phyloP scores from a whole-genome alignment of 164 flowering plant genomes.

The Litsea cubeba region DNA sequence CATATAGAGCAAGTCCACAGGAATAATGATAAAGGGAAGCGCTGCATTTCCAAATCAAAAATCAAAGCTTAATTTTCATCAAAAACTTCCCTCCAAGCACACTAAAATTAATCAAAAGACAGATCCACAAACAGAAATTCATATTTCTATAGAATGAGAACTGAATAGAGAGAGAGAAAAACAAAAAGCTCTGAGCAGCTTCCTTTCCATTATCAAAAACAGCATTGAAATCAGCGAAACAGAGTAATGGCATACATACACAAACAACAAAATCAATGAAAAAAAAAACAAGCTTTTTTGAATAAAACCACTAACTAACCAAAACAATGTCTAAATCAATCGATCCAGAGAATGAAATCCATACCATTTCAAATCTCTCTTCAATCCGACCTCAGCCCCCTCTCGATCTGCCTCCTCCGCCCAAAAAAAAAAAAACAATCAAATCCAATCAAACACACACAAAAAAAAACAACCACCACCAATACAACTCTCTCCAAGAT shows the following conservation, averaged over 20 bases:
- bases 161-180: background rate
- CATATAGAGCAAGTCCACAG: too few species aligned
- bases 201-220: background rate
- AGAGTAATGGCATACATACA: background rate
- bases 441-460: too few species aligned
- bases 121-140: background rate
- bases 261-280: too few species aligned
- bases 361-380: conserved; percentile 15
- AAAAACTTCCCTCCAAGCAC: background rate
- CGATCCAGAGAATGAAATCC: background rate
- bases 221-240: background rate
- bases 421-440: background rate
- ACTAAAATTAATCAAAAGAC: background rate
- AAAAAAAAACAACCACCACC: too few species aligned
- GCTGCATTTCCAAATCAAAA: too few species aligned
- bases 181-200: too few species aligned
- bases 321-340: background rate
- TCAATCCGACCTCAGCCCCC: conserved; percentile 7
- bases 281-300: too few species aligned
- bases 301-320: background rate
- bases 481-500: background rate
- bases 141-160: too few species aligned
- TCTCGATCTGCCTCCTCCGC: conserved; percentile 9
- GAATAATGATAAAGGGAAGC: too few species aligned
- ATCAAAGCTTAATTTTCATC: too few species aligned